Evolutionary conservation across 495 filamentous ascomycete genomes (phyloP).

Genomic region (Melanomma pulvis-pyrius): DNA sequence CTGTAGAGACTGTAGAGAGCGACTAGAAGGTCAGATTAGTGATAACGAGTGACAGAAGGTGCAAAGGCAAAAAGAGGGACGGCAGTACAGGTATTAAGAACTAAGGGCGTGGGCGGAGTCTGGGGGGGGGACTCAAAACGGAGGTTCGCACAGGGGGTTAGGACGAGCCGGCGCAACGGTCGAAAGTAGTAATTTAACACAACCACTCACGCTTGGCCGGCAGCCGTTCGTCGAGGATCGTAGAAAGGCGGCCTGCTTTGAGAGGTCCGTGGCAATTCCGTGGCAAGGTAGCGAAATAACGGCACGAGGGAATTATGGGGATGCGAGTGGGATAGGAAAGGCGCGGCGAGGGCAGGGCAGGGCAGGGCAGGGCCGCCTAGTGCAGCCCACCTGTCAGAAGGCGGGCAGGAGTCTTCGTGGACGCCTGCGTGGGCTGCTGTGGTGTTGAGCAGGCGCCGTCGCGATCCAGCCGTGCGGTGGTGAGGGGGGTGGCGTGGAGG

Average conservation of each 20-base stretch:
- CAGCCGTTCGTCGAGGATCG: conserved; percentile 3
- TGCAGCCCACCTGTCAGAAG: not conserved
- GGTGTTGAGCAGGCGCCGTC: not conserved
- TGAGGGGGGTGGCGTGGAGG: too few species aligned
- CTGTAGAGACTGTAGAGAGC: conserved; percentile 5
- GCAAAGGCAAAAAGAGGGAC: not conserved
- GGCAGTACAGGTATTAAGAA: not conserved
- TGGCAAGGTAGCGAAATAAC: not conserved
- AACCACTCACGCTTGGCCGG: conserved; percentile 8
- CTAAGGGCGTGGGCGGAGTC: not conserved
- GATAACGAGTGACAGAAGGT: conserved; percentile 1
- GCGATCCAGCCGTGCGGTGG: too few species aligned
- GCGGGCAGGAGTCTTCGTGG: too few species aligned
- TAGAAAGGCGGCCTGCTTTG: not conserved
- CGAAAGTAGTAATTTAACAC: conserved; percentile 1
- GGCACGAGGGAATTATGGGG: not conserved
- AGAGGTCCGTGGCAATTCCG: not conserved
- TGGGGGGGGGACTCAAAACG: not conserved
- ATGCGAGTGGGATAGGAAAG: not conserved
- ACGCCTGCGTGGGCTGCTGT: not conserved
- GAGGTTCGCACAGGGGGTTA: not conserved
- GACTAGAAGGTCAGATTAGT: conserved; percentile 3
- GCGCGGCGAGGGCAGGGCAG: not conserved
- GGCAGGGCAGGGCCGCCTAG: not conserved
- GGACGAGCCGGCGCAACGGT: conserved; percentile 6